Conservation (phyloP, 2,329 filamentous ascomycete species). For the Colletotrichum cordylinicola region DNA sequence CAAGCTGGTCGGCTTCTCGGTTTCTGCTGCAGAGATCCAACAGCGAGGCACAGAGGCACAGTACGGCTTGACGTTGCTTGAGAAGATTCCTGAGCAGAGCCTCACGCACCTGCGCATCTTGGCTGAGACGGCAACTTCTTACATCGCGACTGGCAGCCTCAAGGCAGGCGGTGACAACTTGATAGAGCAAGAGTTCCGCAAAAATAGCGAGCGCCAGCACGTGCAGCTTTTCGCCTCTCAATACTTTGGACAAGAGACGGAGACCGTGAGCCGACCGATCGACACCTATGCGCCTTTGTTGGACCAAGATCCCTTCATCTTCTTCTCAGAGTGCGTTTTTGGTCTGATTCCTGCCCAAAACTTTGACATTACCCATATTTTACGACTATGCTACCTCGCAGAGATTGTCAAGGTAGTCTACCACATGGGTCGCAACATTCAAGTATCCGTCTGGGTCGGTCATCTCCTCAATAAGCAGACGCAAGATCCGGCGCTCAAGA, state of each 20-base stretch:
- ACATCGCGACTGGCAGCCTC: slow-evolving; percentile 77
- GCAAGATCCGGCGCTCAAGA: slow-evolving; percentile 53
- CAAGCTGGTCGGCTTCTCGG: slow-evolving; percentile 78
- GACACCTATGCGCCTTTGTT: slow-evolving; percentile 65
- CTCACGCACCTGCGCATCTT: slow-evolving; percentile 88
- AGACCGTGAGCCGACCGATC: slow-evolving; percentile 43
- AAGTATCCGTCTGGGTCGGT: slow-evolving; percentile 53
- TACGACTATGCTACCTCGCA: slow-evolving; percentile 87
- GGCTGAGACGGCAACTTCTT: slow-evolving; percentile 87
- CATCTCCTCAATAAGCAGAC: slow-evolving; percentile 47
- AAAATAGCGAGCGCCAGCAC: slow-evolving; percentile 74
- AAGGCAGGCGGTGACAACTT: slow-evolving; percentile 64
- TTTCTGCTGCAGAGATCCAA: slow-evolving; percentile 88
- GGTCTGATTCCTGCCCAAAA: slow-evolving; percentile 71
- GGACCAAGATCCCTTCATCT: slow-evolving; percentile 75
- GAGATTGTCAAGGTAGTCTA: slow-evolving; percentile 86
- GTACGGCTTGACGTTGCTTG: slow-evolving; percentile 76
- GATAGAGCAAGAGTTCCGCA: slow-evolving; percentile 70
- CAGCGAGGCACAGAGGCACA: slow-evolving; percentile 84
- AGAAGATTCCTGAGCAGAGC: slow-evolving; percentile 82
- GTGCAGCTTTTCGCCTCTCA: slow-evolving; percentile 76
- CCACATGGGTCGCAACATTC: slow-evolving; percentile 61
- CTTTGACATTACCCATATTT: slow-evolving; percentile 78
- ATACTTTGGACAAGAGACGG: slow-evolving; percentile 49
- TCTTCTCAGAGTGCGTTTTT: slow-evolving; percentile 80